Evolutionary conservation across 2,329 filamentous ascomycete species (phyloP).

Genomic region (Ascosphaera apis): DNA sequence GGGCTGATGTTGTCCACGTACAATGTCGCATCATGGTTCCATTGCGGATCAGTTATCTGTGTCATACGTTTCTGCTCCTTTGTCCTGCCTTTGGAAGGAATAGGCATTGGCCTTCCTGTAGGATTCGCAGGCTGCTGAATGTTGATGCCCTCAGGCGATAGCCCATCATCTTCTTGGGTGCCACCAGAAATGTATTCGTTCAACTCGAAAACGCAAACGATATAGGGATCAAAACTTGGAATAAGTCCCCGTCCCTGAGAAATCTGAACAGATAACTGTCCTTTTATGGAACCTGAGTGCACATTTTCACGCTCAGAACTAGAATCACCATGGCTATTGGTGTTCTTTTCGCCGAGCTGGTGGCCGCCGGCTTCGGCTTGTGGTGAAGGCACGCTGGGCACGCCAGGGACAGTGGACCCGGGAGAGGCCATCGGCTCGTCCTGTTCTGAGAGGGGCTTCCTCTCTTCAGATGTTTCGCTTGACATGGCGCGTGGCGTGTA

Average conservation of each 20-base stretch:
- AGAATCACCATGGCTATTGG: neutral
- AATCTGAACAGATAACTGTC: constrained; percentile 77
- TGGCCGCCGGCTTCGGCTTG: neutral
- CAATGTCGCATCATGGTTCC: constrained; percentile 93
- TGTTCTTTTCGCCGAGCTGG: constrained; percentile 8
- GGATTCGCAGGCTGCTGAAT: constrained; percentile 49
- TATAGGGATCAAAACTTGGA: constrained; percentile 72
- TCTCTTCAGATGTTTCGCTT: constrained; percentile 26
- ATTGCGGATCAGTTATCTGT: constrained; percentile 55
- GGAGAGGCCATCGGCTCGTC: constrained; percentile 9
- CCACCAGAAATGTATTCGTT: constrained; percentile 89
- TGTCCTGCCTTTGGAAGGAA: constrained; percentile 37
- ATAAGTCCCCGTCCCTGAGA: constrained; percentile 62
- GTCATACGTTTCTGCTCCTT: neutral
- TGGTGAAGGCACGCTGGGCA: neutral
- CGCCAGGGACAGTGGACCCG: constrained; percentile 9
- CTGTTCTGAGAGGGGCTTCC: constrained; percentile 9
- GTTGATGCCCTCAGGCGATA: constrained; percentile 6
- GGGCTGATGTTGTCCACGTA: constrained; percentile 28
- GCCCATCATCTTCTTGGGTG: constrained; percentile 26
- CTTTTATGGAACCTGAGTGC: constrained; percentile 40
- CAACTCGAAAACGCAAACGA: constrained; percentile 89
- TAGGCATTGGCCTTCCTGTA: constrained; percentile 67
- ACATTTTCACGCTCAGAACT: neutral
- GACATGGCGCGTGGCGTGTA: constrained; percentile 79